Evolutionary conservation across 306 rosid genomes (phyloP).

Genomic region (Malus sieversii): DNA sequence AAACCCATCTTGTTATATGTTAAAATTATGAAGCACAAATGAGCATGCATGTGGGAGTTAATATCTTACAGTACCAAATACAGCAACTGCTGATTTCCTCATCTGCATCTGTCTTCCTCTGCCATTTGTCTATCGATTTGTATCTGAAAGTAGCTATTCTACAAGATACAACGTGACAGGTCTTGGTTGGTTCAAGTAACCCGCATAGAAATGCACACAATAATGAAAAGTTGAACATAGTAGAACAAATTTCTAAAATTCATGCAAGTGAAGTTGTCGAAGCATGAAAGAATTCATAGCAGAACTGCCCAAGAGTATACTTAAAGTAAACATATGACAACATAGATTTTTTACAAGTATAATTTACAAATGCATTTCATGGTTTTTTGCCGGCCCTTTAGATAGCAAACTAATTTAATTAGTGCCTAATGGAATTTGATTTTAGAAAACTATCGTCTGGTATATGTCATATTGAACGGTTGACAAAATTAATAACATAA

Average conservation of each 20-base stretch:
- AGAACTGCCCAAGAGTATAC: not conserved
- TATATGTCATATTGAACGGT: too few relatives aligned
- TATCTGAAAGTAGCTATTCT: not conserved
- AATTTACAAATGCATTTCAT: not conserved
- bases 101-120: constrained; percentile 68
- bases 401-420: too few relatives aligned
- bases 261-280: not conserved
- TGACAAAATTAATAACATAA: too few relatives aligned
- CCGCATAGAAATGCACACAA: not conserved
- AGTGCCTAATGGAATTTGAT: too few relatives aligned
- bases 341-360: not conserved
- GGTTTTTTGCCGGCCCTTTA: not conserved
- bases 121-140: constrained; percentile 85
- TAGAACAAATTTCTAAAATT: not conserved
- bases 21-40: too few relatives aligned
- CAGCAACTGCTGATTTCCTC: constrained; percentile 43
- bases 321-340: not conserved
- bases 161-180: too few relatives aligned
- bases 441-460: too few relatives aligned
- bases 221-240: not conserved
- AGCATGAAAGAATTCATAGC: not conserved
- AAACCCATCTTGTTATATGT: too few relatives aligned
- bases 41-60: too few relatives aligned
- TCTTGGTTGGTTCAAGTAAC: not conserved
- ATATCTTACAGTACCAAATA: not conserved